Evolutionary conservation across 768 basidiomycete species (phyloP).

Genomic region (Floccularia luteovirens): DNA sequence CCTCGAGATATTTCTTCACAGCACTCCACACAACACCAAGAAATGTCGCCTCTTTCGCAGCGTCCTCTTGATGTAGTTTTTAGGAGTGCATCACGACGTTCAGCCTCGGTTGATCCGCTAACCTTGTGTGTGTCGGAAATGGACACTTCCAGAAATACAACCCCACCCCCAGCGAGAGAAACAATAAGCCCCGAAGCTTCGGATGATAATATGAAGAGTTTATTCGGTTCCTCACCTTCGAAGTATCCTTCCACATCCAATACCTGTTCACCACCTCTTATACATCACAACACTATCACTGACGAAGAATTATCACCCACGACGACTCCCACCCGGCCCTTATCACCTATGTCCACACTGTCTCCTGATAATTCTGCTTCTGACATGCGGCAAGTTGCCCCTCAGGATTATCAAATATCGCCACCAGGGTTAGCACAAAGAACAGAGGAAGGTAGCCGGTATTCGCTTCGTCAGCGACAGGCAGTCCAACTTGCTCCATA

Average conservation of each 20-base stretch:
- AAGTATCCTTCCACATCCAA: neutral
- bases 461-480: conserved; percentile 48
- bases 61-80: too few species aligned
- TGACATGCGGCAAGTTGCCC: too few species aligned
- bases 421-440: conserved; percentile 6
- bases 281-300: neutral
- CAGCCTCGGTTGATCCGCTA: conserved; percentile 11
- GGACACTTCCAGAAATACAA: neutral
- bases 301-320: neutral
- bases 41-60: too few species aligned
- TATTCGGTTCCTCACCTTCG: neutral
- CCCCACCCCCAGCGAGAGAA: neutral
- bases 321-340: neutral
- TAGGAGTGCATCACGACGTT: conserved; percentile 3
- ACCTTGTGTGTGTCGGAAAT: conserved; percentile 5
- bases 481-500: conserved; percentile 58
- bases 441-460: conserved; percentile 28
- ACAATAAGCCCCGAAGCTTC: neutral
- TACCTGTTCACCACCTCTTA: neutral
- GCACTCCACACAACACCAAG: too few species aligned
- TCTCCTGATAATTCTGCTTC: conserved; percentile 1
- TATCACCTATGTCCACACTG: conserved; percentile 1
- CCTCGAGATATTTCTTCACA: neutral
- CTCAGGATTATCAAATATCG: too few species aligned
- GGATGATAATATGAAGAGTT: neutral